Evolutionary conservation across 768 basidiomycete genomes (phyloP), one percentile per base, ranked within the genome.

Genomic region (Mycena crocata): DNA sequence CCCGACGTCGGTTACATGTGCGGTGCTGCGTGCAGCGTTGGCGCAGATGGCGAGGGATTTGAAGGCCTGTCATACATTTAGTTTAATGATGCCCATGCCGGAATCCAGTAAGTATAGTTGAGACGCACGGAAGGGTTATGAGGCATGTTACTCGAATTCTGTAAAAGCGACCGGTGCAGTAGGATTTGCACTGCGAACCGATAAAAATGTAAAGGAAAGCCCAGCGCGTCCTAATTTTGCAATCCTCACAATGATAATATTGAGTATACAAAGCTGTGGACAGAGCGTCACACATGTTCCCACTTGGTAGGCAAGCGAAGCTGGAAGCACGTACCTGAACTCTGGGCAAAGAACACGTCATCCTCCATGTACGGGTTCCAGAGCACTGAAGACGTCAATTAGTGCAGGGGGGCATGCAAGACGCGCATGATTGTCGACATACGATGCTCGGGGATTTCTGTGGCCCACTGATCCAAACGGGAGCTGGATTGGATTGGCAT

Each of bases 31-130:
- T 0, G 90, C 87, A 1, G 90, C 83, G 39, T 89, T 90, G 32
- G 86, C 84, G 73, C 89, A 90, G 56, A 91, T 90, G 0, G 89
- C 87, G 12, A 90, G 82, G 0, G 89, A 14, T 89, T 87, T 70
- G 19, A 69, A 37, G 54, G 60, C 52, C 68, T 69, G 39, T 30
- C 17, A 23, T 9, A n/a, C n/a, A n/a, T n/a, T n/a, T n/a, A n/a
- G n/a, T n/a, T n/a, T n/a, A n/a, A n/a, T n/a, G n/a, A n/a, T n/a
- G n/a, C n/a, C n/a, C n/a, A n/a, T n/a, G n/a, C n/a, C n/a, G n/a
- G n/a, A n/a, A n/a, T 24, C 19, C 24, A 3, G 26, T 24, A 3
- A 17, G 26, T 12, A 5, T 37, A 23, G 23, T 64, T 32, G 39
- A 37, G 19, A 23, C 10, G 28, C 17, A n/a, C n/a, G n/a, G n/a